Evolutionary conservation across 345 rosid genomes (phyloP), one percentile per base, ranked within the genome.

Genomic region (Aquilaria malaccensis): DNA sequence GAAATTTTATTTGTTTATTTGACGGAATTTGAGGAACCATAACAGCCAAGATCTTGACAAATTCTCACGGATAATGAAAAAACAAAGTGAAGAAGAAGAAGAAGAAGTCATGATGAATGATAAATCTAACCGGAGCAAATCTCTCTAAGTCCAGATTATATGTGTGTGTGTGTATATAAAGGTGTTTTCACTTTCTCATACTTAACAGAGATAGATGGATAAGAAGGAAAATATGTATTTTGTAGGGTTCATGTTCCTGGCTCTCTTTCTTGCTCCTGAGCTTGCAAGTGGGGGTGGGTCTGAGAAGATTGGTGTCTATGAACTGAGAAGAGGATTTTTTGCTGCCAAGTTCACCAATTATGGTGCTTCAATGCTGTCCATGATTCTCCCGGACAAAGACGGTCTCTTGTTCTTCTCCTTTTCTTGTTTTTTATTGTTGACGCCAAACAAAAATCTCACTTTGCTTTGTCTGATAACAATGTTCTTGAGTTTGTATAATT

Each of bases 351-450:
- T 85, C 74, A 79, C 88, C 11, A 80, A 85, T 67, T 85, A 79
- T 57, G 96, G 90, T 33, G 92, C 96, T 7, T 76, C 80, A 11
- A 66, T 85, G 87, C 65, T 82, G 50, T 82, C 89, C 45, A 72
- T 72, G 47, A 47, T 83, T 41, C 67, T 80, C 30, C 92, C 90
- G 29, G 86, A 85, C 65, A 74, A 74, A 76, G 46, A 82, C 43
- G 90, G 90, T 83, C 37, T 10, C 13, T n/a, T 29, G 30, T 47
- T 13, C 30, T 32, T 13, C 1, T 15, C 29, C 47, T 59, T 51
- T 32, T 22, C 4, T n/a, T 60, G 49, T 30, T 31, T 52, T 52
- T 15, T 4, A 33, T 37, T 37, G 2, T 3, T 3, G 43, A 37
- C 3, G 7, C 43, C 7, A 37, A 37, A 37, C 43, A 46, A 29